A percentile compares a stretch with the other conserved stretches of the same genome.
Evolutionary conservation across 2,329 filamentous ascomycete genomes (phyloP).

Genomic region (Aureobasidium sp.): DNA sequence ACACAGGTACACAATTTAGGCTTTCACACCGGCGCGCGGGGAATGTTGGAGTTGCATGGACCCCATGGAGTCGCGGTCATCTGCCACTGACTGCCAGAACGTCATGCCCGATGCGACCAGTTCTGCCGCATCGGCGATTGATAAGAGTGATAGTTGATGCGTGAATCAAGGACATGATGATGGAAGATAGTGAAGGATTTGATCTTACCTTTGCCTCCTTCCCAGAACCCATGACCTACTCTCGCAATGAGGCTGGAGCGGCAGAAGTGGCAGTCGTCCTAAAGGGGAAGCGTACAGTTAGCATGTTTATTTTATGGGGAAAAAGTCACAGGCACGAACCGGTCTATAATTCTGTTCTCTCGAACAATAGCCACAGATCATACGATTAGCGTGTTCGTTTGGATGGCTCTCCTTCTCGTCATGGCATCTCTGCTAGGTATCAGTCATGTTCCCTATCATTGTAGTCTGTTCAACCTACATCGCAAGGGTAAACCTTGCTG

Average conservation of each 20-base stretch:
- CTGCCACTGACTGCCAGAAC: not conserved
- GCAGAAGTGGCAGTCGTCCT: conserved; percentile 66
- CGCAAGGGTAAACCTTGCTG: conserved; percentile 49
- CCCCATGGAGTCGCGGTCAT: not conserved
- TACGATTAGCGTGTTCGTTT: conserved; percentile 74
- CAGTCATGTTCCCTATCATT: not conserved
- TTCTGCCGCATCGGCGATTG: not conserved
- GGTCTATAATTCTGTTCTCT: conserved; percentile 72
- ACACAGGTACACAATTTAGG: conserved; percentile 4
- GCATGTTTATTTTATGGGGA: not conserved
- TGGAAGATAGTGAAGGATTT: not conserved
- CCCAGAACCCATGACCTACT: conserved; percentile 67
- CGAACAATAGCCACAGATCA: conserved; percentile 52
- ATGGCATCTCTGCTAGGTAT: conserved; percentile 51
- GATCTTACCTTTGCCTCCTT: conserved; percentile 57
- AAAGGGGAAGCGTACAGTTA: not conserved
- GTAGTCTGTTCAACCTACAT: conserved; percentile 32
- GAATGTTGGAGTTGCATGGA: not conserved
- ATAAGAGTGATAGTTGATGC: not conserved
- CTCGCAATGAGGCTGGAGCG: conserved; percentile 61
- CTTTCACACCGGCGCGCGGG: conserved; percentile 2
- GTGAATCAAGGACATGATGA: not conserved
- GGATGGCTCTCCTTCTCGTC: conserved; percentile 62
- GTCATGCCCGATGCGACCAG: not conserved
- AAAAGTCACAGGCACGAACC: not conserved